These are phyloP conservation scores for Zalerion maritima DNA, from an alignment of 495 filamentous ascomycete genomes.

Conservation along the genomic window DNA sequence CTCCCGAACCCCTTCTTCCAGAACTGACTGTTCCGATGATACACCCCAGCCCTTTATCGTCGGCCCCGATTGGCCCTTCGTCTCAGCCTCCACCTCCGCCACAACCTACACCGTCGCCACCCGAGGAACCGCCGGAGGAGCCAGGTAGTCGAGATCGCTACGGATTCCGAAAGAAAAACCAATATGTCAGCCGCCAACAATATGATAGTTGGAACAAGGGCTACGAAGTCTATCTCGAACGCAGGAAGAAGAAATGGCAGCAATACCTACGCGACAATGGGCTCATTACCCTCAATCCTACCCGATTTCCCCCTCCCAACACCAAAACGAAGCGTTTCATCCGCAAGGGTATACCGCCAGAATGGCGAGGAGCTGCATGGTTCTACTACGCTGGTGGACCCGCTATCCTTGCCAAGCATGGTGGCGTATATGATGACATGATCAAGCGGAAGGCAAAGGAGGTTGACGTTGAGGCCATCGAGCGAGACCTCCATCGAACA, in stretches of 20 bases:
- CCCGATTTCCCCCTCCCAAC: constrained; percentile 63
- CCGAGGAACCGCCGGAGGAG: constrained; percentile 17
- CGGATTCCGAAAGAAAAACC: constrained; percentile 79
- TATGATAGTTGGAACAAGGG: constrained; percentile 69
- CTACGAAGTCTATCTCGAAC: constrained; percentile 54
- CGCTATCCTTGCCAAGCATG: constrained; percentile 53
- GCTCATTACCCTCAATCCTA: constrained; percentile 54
- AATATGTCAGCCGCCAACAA: constrained; percentile 57
- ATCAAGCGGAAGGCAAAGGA: constrained; percentile 47
- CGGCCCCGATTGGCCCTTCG: constrained; percentile 4
- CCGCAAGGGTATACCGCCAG: constrained; percentile 88
- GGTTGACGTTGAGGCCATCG: constrained; percentile 77
- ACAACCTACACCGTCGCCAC: constrained; percentile 9
- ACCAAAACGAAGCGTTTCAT: constrained; percentile 77
- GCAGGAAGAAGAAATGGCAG: constrained; percentile 69
- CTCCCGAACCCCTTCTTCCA: neutral
- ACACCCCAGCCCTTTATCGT: neutral
- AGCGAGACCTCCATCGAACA: constrained; percentile 86
- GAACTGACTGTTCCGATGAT: constrained; percentile 1
- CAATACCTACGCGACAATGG: constrained; percentile 61
- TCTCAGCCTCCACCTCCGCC: constrained; percentile 7
- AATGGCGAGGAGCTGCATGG: constrained; percentile 88
- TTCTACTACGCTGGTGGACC: constrained; percentile 95
- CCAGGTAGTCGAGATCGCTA: constrained; percentile 55
- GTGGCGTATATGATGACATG: constrained; percentile 58